Evolutionary conservation across 2,329 filamentous ascomycete genomes (phyloP).

Genomic region (Raffaelea arxii): DNA sequence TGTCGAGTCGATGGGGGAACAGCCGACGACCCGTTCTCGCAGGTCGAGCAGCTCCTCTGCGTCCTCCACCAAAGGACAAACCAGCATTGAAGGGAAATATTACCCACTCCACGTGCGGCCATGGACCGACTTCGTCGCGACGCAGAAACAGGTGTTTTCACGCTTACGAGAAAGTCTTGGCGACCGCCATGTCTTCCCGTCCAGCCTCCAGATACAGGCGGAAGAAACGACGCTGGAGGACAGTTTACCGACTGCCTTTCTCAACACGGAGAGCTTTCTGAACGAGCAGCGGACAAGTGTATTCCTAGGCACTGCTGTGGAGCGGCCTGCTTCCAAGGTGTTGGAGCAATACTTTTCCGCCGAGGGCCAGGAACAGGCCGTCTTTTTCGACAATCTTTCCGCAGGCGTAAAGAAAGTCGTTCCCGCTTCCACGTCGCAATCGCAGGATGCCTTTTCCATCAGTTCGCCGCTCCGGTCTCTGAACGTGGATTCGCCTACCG

Average conservation of each 20-base stretch:
- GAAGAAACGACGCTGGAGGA: not conserved
- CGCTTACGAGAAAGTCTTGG: not conserved
- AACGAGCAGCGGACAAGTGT: not conserved
- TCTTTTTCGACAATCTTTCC: not conserved
- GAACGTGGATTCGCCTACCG: too few relatives aligned
- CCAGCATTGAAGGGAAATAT: not conserved
- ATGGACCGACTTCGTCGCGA: not conserved
- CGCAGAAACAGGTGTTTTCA: not conserved
- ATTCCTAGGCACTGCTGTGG: not conserved
- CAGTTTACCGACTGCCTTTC: not conserved
- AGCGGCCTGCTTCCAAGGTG: not conserved
- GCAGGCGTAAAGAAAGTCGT: not conserved
- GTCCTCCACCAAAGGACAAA: not conserved
- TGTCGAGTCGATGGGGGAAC: not conserved
- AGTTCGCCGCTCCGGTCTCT: too few relatives aligned
- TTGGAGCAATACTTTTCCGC: not conserved
- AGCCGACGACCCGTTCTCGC: too few relatives aligned
- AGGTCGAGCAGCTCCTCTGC: too few relatives aligned
- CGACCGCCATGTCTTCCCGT: not conserved
- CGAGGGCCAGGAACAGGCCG: not conserved
- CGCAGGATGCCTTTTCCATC: too few relatives aligned
- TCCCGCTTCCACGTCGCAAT: not conserved
- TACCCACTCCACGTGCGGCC: not conserved
- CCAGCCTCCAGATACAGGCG: not conserved
- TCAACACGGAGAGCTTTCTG: not conserved